phyloP scores from a whole-genome alignment of 2,329 filamentous ascomycete genomes.

The Monilinia fructigena region DNA sequence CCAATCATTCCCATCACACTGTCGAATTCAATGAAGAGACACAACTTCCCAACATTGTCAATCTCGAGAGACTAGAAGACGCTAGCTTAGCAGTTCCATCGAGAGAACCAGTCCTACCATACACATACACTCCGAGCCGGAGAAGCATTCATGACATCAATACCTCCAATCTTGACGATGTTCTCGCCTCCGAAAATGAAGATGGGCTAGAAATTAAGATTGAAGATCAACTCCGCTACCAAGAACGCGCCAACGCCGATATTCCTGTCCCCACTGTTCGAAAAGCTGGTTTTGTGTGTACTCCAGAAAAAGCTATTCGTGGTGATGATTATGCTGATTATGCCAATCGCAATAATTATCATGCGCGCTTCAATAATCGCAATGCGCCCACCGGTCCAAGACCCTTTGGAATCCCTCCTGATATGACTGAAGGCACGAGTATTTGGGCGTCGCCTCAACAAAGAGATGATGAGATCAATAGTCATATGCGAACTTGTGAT shows the following conservation, averaged over 20 bases:
- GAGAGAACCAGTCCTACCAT: not conserved
- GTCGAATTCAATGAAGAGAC: not conserved
- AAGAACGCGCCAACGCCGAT: constrained; percentile 22
- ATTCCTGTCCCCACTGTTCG: constrained; percentile 29
- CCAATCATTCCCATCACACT: not conserved
- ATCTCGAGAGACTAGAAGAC: not conserved
- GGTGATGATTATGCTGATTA: constrained; percentile 29
- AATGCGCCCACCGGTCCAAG: not conserved
- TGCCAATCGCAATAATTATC: not conserved
- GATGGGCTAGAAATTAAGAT: not conserved
- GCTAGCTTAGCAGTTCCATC: not conserved
- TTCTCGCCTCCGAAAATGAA: constrained; percentile 1
- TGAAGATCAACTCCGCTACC: constrained; percentile 12
- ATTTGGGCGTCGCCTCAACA: constrained; percentile 14
- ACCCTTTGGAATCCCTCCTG: not conserved
- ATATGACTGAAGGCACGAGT: not conserved
- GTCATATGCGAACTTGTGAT: constrained; percentile 1
- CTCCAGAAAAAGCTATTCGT: constrained; percentile 20
- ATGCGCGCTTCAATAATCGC: not conserved
- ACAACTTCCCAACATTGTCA: not conserved
- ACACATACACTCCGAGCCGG: not conserved
- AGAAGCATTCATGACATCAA: constrained; percentile 5
- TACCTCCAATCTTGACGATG: not conserved
- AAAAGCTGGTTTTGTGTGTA: constrained; percentile 29
- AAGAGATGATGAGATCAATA: constrained; percentile 5